These are phyloP conservation scores for Petunia hybrid DNA, from an alignment of 305 asterid genomes.

Conservation along the genomic window DNA sequence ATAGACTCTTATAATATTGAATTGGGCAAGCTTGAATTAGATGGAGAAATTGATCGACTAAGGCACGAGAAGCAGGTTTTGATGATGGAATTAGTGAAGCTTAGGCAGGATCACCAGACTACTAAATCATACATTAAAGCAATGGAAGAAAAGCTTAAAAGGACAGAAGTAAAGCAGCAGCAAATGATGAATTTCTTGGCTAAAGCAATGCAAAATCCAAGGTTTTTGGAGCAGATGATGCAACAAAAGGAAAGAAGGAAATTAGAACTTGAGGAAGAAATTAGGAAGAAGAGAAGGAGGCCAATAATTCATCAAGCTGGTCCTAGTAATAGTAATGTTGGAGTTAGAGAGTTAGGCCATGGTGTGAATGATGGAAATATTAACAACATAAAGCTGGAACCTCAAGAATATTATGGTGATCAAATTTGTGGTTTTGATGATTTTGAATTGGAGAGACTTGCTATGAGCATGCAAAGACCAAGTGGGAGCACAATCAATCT, in stretches of 20 bases:
- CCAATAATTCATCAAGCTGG: conserved; percentile 50
- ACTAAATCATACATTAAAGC: conserved; percentile 47
- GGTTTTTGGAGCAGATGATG: conserved; percentile 50
- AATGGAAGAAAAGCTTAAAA: conserved; percentile 61
- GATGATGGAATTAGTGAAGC: conserved; percentile 60
- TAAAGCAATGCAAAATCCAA: conserved; percentile 56
- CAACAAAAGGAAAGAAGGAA: conserved; percentile 55
- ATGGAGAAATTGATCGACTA: conserved; percentile 56
- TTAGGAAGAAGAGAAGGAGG: conserved; percentile 51
- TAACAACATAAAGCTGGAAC: conserved; percentile 45
- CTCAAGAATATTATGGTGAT: conserved; percentile 39
- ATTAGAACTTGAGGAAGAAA: conserved; percentile 52
- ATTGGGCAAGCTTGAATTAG: conserved; percentile 64
- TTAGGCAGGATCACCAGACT: conserved; percentile 68
- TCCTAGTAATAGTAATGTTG: conserved; percentile 4
- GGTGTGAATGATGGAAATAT: conserved; percentile 6
- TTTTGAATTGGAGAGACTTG: conserved; percentile 47
- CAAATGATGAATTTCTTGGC: conserved; percentile 68
- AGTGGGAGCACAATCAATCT: conserved; percentile 20
- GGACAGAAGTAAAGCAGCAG: conserved; percentile 60
- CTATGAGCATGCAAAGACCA: conserved; percentile 42
- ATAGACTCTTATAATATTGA: conserved; percentile 59
- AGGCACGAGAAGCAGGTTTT: conserved; percentile 66
- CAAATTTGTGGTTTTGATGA: conserved; percentile 38
- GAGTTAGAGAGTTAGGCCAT: conserved; percentile 31